Percentiles rank a stretch among this genome's conserved stretches.
phyloP scores from a whole-genome alignment of 1,284 basidiomycete genomes.

The Ganoderma leucocontextum region DNA sequence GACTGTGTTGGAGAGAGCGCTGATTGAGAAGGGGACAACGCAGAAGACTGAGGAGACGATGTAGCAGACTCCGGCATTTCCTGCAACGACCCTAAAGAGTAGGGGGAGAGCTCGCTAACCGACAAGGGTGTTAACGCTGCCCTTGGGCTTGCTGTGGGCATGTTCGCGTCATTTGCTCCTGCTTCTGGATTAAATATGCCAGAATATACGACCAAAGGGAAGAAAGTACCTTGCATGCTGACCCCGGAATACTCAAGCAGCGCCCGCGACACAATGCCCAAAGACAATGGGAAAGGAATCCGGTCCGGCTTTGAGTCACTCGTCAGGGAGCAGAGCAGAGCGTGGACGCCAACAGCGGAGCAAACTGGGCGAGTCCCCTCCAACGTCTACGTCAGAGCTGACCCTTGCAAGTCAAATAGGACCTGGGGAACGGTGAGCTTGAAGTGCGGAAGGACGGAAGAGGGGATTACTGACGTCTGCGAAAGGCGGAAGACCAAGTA shows the following conservation, averaged over 20 bases:
- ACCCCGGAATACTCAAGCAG: not conserved
- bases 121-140: conserved; percentile 17
- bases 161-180: conserved; percentile 14
- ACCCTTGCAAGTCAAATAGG: conserved; percentile 4
- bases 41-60: conserved; percentile 26
- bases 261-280: not conserved
- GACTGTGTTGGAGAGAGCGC: conserved; percentile 25
- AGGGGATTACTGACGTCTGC: conserved; percentile 8
- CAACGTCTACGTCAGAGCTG: not conserved
- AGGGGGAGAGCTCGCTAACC: conserved; percentile 19
- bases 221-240: conserved; percentile 20
- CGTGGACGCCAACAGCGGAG: conserved; percentile 12
- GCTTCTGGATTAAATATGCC: not conserved
- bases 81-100: conserved; percentile 9
- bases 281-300: conserved; percentile 10
- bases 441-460: conserved; percentile 1
- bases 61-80: conserved; percentile 19
- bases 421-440: conserved; percentile 5
- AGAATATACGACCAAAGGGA: not conserved
- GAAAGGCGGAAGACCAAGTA: conserved; percentile 5
- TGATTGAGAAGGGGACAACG: conserved; percentile 21
- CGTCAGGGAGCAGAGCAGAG: conserved; percentile 16
- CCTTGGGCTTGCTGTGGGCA: conserved; percentile 15
- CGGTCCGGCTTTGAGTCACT: conserved; percentile 11
- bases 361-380: conserved; percentile 3